Percentiles rank a stretch among this genome's conserved stretches.
Evolutionary conservation across 2,329 filamentous ascomycete species (phyloP).

Genomic region (Trichoderma atroviride): DNA sequence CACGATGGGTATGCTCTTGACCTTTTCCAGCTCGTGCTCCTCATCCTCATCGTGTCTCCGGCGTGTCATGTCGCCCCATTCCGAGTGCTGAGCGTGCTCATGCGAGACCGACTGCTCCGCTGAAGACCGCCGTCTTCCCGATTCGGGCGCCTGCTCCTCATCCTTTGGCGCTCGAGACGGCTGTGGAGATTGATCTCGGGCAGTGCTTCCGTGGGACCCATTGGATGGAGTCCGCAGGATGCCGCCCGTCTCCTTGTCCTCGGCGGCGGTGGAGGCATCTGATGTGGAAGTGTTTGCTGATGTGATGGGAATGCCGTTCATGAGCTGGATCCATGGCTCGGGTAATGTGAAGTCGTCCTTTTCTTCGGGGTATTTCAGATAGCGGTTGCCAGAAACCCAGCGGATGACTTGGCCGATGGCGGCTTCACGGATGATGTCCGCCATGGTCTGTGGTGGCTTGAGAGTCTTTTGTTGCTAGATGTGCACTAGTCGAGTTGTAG

Average conservation of each 20-base stretch:
- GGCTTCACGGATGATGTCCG: conserved; percentile 54
- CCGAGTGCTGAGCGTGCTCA: conserved; percentile 27
- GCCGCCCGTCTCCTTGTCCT: conserved; percentile 27
- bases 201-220: conserved; percentile 23
- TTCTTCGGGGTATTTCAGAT: conserved; percentile 64
- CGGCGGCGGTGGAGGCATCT: conserved; percentile 32
- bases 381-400: conserved; percentile 53
- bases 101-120: background rate
- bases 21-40: conserved; percentile 44
- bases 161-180: conserved; percentile 13
- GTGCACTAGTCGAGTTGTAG: background rate
- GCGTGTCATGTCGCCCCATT: conserved; percentile 10
- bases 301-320: conserved; percentile 35
- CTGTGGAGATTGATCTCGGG: background rate
- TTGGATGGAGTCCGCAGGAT: conserved; percentile 3
- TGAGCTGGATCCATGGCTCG: conserved; percentile 40
- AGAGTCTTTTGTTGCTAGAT: background rate
- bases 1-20: conserved; percentile 52
- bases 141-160: conserved; percentile 21
- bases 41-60: conserved; percentile 35
- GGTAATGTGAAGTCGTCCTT: conserved; percentile 57
- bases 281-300: conserved; percentile 30
- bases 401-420: conserved; percentile 62
- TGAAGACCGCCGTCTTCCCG: background rate
- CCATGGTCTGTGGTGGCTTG: conserved; percentile 29